Conservation (phyloP, 345 rosid genomes). For the Eucalyptus paniculata region DNA sequence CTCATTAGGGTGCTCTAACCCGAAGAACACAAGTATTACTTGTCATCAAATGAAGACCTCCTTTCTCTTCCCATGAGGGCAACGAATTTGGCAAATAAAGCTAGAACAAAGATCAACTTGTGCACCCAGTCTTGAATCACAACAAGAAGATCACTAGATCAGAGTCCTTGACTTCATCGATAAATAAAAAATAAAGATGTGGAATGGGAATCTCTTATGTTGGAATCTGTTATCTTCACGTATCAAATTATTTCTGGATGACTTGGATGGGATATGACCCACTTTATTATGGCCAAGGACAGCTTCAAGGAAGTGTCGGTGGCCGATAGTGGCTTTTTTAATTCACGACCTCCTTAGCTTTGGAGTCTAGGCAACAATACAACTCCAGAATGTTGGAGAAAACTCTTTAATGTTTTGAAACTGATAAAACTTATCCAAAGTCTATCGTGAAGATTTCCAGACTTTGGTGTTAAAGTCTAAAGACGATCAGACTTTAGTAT, state of each 20-base stretch:
- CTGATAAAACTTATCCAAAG: no score
- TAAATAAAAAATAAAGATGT: neutral
- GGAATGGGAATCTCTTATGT: neutral
- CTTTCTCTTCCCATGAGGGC: rapidly evolving
- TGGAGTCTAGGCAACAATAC: neutral
- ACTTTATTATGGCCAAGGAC: neutral
- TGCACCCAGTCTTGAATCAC: neutral
- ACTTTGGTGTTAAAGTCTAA: no score
- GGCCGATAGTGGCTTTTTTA: neutral
- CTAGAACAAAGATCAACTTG: neutral
- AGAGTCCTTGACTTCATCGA: neutral
- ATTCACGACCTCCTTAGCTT: neutral
- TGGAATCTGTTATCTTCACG: neutral
- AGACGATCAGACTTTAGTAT: no score
- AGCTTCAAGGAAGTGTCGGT: neutral
- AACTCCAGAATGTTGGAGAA: neutral
- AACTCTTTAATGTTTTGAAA: no score
- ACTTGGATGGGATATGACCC: neutral
- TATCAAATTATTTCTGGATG: neutral
- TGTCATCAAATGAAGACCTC: neutral
- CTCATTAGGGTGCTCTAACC: neutral
- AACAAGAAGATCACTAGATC: neutral
- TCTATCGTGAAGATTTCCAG: no score
- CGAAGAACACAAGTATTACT: rapidly evolving
- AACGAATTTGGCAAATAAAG: neutral